These are phyloP conservation scores for Salicornia ramosissima DNA, from an alignment of 148 eudicot genomes.

Conservation along the genomic window DNA sequence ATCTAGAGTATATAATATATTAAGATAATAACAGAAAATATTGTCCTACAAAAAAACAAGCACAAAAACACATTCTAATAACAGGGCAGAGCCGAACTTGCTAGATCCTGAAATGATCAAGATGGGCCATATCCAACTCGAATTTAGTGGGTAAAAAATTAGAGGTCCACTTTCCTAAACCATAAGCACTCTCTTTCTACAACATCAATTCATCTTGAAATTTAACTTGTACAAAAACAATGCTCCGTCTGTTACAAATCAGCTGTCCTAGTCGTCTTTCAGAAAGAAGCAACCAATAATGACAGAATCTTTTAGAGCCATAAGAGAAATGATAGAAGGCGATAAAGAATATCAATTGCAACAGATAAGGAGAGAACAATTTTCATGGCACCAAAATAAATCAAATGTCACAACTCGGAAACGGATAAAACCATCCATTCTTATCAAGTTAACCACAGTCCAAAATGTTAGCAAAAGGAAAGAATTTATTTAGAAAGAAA, in stretches of 20 bases:
- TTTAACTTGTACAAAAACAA: background rate
- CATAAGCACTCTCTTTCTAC: background rate
- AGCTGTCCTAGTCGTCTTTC: background rate
- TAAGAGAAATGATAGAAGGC: background rate
- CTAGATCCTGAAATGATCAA: background rate
- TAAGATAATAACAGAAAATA: background rate
- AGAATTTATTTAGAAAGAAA: background rate
- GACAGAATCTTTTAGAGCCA: background rate
- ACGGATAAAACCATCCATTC: background rate
- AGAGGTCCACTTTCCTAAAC: background rate
- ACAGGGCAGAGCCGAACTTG: background rate
- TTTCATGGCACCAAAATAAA: background rate
- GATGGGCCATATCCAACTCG: background rate
- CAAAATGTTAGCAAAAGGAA: background rate
- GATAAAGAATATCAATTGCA: background rate
- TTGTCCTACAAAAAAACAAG: background rate
- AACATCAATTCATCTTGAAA: background rate
- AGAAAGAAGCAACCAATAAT: background rate
- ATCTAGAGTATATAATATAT: no score
- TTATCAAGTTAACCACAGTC: background rate
- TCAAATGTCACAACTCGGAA: background rate
- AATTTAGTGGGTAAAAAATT: background rate
- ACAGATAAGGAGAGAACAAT: background rate
- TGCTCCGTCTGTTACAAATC: background rate
- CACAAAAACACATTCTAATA: background rate